phyloP scores from a whole-genome alignment of 148 eudicot genomes.

The Amaranthus cruentus region DNA sequence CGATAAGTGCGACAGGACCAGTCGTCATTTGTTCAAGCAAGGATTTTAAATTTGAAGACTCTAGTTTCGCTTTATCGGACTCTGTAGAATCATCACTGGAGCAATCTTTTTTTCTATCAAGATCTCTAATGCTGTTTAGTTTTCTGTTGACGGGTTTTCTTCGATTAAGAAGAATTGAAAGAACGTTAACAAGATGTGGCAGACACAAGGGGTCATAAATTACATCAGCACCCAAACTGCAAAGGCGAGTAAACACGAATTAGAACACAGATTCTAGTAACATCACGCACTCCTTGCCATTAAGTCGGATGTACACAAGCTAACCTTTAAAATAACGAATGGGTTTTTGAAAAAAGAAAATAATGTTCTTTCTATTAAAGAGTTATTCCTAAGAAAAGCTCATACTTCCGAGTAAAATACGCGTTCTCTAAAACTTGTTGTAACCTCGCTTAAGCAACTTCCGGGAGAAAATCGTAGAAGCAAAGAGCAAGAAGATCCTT shows the following conservation, averaged over 20 bases:
- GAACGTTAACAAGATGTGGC: constrained; percentile 72
- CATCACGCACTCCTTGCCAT: too few relatives aligned
- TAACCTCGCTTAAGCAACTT: too few relatives aligned
- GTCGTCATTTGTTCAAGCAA: constrained; percentile 18
- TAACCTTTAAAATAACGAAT: too few relatives aligned
- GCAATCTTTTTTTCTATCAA: neutral
- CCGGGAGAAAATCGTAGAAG: too few relatives aligned
- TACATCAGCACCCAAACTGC: constrained; percentile 91
- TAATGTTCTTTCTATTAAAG: too few relatives aligned
- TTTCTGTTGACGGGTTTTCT: constrained; percentile 7
- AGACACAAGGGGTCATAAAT: constrained; percentile 80
- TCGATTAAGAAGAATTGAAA: constrained; percentile 40
- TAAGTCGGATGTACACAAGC: too few relatives aligned
- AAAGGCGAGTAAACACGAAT: constrained; percentile 1
- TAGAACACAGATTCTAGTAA: neutral
- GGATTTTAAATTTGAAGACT: constrained; percentile 15
- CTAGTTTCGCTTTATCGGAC: constrained; percentile 8
- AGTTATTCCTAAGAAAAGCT: too few relatives aligned
- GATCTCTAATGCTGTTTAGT: neutral
- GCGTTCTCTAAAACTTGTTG: too few relatives aligned
- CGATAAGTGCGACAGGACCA: constrained; percentile 66
- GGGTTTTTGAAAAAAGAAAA: too few relatives aligned
- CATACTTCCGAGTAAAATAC: too few relatives aligned
- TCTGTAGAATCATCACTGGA: neutral
- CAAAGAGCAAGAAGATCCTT: too few relatives aligned